phyloP scores from a whole-genome alignment of 495 filamentous ascomycete species.

The Penicillium pulvis region DNA sequence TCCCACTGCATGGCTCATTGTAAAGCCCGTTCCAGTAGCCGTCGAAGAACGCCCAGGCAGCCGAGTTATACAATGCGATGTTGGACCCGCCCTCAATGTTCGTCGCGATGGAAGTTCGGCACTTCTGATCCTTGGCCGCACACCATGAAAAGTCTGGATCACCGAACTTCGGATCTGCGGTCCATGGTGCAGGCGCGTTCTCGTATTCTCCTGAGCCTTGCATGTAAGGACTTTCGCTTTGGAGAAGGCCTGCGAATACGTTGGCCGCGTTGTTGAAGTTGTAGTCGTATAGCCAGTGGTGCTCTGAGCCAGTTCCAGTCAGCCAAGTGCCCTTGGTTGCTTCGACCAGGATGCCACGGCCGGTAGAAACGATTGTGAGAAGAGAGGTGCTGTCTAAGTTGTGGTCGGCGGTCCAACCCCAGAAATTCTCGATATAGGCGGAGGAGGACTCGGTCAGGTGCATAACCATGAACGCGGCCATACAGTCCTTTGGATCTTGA shows the following conservation, averaged over 20 bases:
- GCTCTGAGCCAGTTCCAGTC: conserved; percentile 45
- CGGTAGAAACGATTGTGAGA: conserved; percentile 48
- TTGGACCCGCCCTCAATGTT: conserved; percentile 45
- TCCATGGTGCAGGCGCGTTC: conserved; percentile 49
- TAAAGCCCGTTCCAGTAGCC: conserved; percentile 36
- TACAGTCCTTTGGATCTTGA: conserved; percentile 34
- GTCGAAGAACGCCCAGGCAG: conserved; percentile 57
- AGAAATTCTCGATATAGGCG: conserved; percentile 62
- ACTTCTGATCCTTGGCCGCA: conserved; percentile 32
- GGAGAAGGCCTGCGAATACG: conserved; percentile 48
- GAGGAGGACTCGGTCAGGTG: conserved; percentile 53
- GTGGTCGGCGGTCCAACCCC: conserved; percentile 65
- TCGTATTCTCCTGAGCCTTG: conserved; percentile 37
- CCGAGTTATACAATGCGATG: conserved; percentile 56
- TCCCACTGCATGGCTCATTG: conserved; percentile 35
- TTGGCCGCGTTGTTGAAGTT: conserved; percentile 51
- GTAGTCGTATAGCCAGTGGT: conserved; percentile 54
- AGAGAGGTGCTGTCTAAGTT: conserved; percentile 43
- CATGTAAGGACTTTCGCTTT: conserved; percentile 52
- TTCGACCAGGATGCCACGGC: conserved; percentile 53
- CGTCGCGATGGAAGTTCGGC: conserved; percentile 42
- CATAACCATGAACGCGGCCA: conserved; percentile 55
- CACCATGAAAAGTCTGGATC: conserved; percentile 49
- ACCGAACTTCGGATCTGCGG: conserved; percentile 32
- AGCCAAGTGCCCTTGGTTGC: conserved; percentile 46